A percentile compares a stretch with the other conserved stretches of the same genome.
Evolutionary conservation across 2,329 filamentous ascomycete species (phyloP).

Genomic region (Alternaria brassicicola): DNA sequence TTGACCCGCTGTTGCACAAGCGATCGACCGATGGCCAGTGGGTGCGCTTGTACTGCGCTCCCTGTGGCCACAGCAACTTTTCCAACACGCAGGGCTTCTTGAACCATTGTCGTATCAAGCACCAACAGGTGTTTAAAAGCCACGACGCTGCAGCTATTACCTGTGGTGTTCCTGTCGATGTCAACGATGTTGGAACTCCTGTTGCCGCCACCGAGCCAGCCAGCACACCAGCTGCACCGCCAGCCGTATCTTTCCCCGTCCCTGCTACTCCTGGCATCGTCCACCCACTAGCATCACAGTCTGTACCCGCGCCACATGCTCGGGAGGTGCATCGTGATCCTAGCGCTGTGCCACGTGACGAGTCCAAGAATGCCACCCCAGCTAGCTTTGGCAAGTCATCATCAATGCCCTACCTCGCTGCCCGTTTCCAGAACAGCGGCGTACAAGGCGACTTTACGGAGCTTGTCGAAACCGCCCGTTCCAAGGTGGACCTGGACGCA

Average conservation of each 20-base stretch:
- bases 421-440: constrained; percentile 49
- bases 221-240: constrained; percentile 33
- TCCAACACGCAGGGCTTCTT: constrained; percentile 98
- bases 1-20: constrained; percentile 82
- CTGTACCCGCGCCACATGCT: constrained; percentile 33
- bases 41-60: constrained; percentile 86
- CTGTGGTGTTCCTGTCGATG: constrained; percentile 82
- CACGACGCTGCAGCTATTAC: constrained; percentile 92
- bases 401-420: constrained; percentile 52
- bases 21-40: constrained; percentile 80
- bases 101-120: constrained; percentile 96
- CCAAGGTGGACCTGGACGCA: constrained; percentile 45
- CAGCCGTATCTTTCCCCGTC: constrained; percentile 38
- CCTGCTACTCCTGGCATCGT: constrained; percentile 42
- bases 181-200: constrained; percentile 59
- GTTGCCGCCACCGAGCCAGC: constrained; percentile 42
- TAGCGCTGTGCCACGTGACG: constrained; percentile 25
- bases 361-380: constrained; percentile 17
- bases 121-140: constrained; percentile 91
- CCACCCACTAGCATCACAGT: constrained; percentile 42
- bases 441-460: constrained; percentile 49
- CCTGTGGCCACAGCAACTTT: constrained; percentile 89
- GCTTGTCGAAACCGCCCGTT: constrained; percentile 45
- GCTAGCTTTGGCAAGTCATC: constrained; percentile 47
- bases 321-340: constrained; percentile 43